A percentile compares a stretch with the other conserved stretches of the same genome.
Conservation (phyloP, 768 basidiomycete genomes). For the Pleurotus salmoneostramineus region DNA sequence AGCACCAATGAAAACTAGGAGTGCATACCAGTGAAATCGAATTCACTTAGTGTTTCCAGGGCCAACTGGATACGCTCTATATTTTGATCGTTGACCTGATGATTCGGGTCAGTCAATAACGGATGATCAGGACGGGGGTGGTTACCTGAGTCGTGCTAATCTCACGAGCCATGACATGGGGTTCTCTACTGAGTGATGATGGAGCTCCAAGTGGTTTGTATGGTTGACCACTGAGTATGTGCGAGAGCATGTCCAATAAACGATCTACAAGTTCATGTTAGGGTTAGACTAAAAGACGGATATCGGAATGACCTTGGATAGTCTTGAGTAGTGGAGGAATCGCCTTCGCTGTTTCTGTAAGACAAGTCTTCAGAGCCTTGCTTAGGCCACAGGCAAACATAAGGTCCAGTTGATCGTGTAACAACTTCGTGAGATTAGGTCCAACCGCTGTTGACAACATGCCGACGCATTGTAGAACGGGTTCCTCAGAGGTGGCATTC, state of each 20-base stretch:
- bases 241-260: constrained; percentile 79
- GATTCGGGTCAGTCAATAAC: constrained; percentile 19
- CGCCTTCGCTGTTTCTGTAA: constrained; percentile 78
- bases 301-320: constrained; percentile 62
- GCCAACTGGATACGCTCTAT: constrained; percentile 78
- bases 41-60: constrained; percentile 79
- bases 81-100: constrained; percentile 51
- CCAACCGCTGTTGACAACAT: constrained; percentile 96
- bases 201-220: constrained; percentile 92
- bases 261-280: constrained; percentile 54
- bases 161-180: constrained; percentile 49
- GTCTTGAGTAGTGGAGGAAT: constrained; percentile 90
- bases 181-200: constrained; percentile 49
- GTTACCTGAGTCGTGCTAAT: constrained; percentile 44
- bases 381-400: constrained; percentile 95
- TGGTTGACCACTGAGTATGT: constrained; percentile 75
- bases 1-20: background rate
- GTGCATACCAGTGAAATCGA: constrained; percentile 85
- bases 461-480: constrained; percentile 96
- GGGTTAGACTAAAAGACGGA: background rate
- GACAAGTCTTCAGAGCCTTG: constrained; percentile 80
- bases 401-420: constrained; percentile 94
- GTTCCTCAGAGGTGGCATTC: constrained; percentile 90
- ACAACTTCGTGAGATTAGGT: constrained; percentile 89
- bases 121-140: background rate